Evolutionary conservation across 2,329 filamentous ascomycete species (phyloP).

Genomic region (Keithomyces neogunnii): DNA sequence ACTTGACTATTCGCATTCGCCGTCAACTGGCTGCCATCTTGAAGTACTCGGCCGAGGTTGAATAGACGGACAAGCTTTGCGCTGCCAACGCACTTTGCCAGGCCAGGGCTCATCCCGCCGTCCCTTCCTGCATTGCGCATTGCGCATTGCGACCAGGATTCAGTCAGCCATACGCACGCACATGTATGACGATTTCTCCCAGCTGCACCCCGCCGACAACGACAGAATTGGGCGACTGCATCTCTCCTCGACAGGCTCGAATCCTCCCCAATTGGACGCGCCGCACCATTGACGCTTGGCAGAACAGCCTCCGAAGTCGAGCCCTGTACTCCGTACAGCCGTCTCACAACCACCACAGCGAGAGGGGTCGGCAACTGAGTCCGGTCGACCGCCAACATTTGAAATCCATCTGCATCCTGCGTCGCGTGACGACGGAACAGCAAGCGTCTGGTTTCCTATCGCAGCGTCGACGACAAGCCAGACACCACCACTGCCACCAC

Average conservation of each 20-base stretch:
- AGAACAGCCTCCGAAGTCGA: neutral
- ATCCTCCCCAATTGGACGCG: neutral
- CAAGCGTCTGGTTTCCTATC: neutral
- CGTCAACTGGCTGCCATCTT: too few species aligned
- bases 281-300: neutral
- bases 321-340: neutral
- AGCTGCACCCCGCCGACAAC: neutral
- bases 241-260: neutral
- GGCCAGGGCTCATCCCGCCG: neutral
- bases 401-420: conserved; percentile 3
- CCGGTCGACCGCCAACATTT: neutral
- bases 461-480: neutral
- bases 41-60: too few species aligned
- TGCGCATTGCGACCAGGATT: neutral
- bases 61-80: too few species aligned
- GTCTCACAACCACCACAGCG: neutral
- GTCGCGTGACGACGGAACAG: conserved; percentile 10
- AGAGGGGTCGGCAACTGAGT: conserved; percentile 1
- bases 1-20: too few species aligned
- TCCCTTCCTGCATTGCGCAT: neutral
- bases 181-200: neutral
- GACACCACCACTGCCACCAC: neutral
- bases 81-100: too few species aligned
- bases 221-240: neutral
- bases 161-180: neutral